These are phyloP conservation scores for Lolium perenne DNA, from an alignment of 176 grass and related monocot genomes.

Conservation along the genomic window DNA sequence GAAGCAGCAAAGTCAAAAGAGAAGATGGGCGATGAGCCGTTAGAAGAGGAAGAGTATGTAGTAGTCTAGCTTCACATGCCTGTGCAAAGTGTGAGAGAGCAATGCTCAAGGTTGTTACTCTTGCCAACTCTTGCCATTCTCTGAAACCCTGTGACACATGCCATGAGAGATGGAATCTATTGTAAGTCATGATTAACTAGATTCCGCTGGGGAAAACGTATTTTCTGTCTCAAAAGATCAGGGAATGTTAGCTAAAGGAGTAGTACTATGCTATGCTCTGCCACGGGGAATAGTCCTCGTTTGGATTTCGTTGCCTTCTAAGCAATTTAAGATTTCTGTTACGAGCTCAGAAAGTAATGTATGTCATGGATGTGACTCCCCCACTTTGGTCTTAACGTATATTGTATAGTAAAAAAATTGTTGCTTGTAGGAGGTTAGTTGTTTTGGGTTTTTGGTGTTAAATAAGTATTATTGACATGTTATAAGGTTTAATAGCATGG, in stretches of 20 bases:
- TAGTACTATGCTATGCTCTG: neutral
- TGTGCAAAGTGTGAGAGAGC: neutral
- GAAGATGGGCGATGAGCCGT: slow-evolving; percentile 5
- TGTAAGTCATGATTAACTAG: slow-evolving; percentile 13
- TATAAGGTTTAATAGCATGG: neutral
- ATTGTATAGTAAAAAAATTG: neutral
- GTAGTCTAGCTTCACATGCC: slow-evolving; percentile 6
- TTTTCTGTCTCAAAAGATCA: neutral
- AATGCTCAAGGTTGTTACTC: slow-evolving; percentile 13
- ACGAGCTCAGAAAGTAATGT: neutral
- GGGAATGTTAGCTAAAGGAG: neutral
- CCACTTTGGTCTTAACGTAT: neutral
- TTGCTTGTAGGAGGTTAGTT: neutral
- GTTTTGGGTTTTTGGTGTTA: neutral
- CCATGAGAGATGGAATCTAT: slow-evolving; percentile 6
- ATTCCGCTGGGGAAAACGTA: neutral
- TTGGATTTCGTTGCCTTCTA: neutral
- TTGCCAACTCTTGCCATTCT: slow-evolving; percentile 7
- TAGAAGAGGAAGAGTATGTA: slow-evolving; percentile 12
- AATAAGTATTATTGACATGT: neutral
- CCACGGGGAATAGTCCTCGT: neutral
- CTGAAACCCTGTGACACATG: slow-evolving; percentile 23
- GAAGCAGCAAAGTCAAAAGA: neutral
- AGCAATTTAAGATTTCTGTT: neutral
- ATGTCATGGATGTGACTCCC: neutral